A percentile compares a stretch with the other conserved stretches of the same genome.
Conservation (phyloP, 495 filamentous ascomycete genomes). For the Xylaria palmicola region DNA sequence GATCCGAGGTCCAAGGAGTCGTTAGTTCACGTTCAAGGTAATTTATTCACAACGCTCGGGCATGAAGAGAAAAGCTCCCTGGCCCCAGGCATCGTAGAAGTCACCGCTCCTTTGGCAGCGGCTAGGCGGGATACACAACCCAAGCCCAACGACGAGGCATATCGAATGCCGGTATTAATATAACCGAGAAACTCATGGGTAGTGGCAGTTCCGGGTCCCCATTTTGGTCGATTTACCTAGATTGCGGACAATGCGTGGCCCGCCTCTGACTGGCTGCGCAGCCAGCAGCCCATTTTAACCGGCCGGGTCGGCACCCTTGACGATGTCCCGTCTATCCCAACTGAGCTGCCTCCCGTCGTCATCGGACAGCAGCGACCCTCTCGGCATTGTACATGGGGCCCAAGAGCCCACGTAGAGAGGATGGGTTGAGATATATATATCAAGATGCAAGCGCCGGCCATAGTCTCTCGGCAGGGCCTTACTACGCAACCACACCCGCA, state of each 20-base stretch:
- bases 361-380: background rate
- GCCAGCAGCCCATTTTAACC: background rate
- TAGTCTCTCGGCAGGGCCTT: background rate
- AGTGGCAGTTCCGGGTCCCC: background rate
- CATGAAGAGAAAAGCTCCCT: too few relatives aligned
- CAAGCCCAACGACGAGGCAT: too few relatives aligned
- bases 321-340: background rate
- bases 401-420: too few relatives aligned
- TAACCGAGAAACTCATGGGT: constrained; percentile 2
- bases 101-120: too few relatives aligned
- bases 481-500: background rate
- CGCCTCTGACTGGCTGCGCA: background rate
- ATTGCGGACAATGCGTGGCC: background rate
- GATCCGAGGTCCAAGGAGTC: too few relatives aligned
- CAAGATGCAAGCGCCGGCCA: background rate
- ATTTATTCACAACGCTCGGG: too few relatives aligned
- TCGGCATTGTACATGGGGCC: background rate
- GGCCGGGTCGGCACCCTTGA: background rate
- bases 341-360: background rate
- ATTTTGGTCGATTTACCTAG: background rate
- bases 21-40: too few relatives aligned
- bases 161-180: background rate
- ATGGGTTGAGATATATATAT: background rate
- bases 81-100: too few relatives aligned
- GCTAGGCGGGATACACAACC: too few relatives aligned